Conservation (phyloP, 257 asterid species). For the Ilex asprella region DNA sequence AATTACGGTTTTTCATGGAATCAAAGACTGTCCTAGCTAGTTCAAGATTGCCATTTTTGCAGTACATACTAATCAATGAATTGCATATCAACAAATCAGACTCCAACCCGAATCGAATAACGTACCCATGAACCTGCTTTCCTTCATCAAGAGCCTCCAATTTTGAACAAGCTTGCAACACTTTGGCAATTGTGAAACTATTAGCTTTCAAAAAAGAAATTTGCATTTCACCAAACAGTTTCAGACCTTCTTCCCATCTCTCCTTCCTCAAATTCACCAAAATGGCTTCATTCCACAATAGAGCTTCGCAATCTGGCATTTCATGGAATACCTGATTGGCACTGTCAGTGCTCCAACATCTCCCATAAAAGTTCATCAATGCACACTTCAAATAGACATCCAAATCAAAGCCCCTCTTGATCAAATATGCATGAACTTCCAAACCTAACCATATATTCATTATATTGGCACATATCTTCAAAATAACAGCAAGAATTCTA, state of each 20-base stretch:
- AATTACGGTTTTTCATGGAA: slow-evolving; percentile 35
- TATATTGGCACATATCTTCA: slow-evolving; percentile 43
- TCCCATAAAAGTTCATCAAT: slow-evolving; percentile 55
- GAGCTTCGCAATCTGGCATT: slow-evolving; percentile 18
- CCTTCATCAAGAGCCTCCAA: slow-evolving; percentile 40
- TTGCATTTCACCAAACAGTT: slow-evolving; percentile 35
- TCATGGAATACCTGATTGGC: slow-evolving; percentile 37
- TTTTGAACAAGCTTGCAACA: slow-evolving; percentile 57
- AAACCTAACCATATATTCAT: slow-evolving; percentile 35
- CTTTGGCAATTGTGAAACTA: slow-evolving; percentile 29
- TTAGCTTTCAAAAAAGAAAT: slow-evolving; percentile 19
- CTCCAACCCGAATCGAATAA: slow-evolving; percentile 32
- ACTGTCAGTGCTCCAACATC: slow-evolving; percentile 31
- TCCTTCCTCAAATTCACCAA: slow-evolving; percentile 46
- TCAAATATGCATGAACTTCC: slow-evolving; percentile 45
- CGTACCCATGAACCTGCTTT: slow-evolving; percentile 54
- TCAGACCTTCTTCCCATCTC: slow-evolving; percentile 35
- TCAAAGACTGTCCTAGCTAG: slow-evolving; percentile 40
- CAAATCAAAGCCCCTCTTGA: slow-evolving; percentile 47
- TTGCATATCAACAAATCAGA: slow-evolving; percentile 36
- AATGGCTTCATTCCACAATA: slow-evolving; percentile 58
- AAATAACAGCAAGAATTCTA: slow-evolving; percentile 26
- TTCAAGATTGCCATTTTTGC: slow-evolving; percentile 24
- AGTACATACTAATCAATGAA: slow-evolving; percentile 51
- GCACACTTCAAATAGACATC: slow-evolving; percentile 40